Evolutionary conservation across 148 eudicot genomes (phyloP).

Genomic region (Rhododendron griersonianum): DNA sequence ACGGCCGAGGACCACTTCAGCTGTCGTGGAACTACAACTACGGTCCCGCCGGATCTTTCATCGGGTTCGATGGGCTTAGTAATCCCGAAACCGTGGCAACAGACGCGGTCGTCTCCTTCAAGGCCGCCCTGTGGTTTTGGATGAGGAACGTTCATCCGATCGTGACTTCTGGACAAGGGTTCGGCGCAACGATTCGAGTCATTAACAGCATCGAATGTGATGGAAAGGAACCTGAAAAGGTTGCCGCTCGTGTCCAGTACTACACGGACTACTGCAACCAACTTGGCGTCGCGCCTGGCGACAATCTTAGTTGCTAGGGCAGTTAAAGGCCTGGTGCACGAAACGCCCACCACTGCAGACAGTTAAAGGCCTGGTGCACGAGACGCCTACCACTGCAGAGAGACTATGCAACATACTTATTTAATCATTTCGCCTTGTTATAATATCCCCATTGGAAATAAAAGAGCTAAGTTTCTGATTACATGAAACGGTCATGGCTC

Average conservation of each 20-base stretch:
- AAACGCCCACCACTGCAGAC: too few species aligned
- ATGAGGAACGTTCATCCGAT: constrained; percentile 16
- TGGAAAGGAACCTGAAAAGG: constrained; percentile 9
- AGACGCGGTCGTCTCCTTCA: constrained; percentile 17
- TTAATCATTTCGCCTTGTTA: not conserved
- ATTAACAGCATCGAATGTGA: constrained; percentile 26
- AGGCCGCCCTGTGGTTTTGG: constrained; percentile 16
- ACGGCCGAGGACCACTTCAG: constrained; percentile 46
- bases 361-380: not conserved
- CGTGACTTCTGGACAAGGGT: constrained; percentile 14
- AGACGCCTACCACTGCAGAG: not conserved
- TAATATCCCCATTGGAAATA: not conserved
- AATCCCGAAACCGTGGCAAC: constrained; percentile 31
- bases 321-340: not conserved
- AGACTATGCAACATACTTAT: not conserved
- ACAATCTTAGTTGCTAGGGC: constrained; percentile 20
- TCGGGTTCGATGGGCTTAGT: constrained; percentile 28
- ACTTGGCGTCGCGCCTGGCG: constrained; percentile 26
- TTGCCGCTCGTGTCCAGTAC: constrained; percentile 13
- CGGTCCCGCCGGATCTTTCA: constrained; percentile 27
- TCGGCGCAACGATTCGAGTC: constrained; percentile 3
- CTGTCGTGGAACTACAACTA: constrained; percentile 46
- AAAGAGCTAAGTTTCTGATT: not conserved
- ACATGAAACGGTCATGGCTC: not conserved
- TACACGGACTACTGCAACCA: constrained; percentile 19